A percentile compares a stretch with the other conserved stretches of the same genome.
These are phyloP conservation scores for Eremochloa ophiuroides DNA, from an alignment of 176 grass and related monocot genomes.

Conservation along the genomic window DNA sequence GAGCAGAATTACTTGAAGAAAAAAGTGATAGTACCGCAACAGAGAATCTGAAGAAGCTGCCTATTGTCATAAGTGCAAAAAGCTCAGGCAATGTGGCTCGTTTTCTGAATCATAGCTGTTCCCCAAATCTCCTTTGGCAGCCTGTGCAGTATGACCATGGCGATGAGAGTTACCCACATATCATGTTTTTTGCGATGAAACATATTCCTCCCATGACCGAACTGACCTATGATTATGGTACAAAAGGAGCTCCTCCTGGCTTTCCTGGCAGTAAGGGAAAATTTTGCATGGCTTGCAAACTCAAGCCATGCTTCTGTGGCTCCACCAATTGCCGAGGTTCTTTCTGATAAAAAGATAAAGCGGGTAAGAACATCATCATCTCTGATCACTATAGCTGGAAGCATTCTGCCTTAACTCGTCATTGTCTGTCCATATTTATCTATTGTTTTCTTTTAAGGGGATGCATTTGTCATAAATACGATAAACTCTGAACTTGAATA, in stretches of 20 bases:
- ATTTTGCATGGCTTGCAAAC: neutral
- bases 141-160: constrained; percentile 52
- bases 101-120: constrained; percentile 72
- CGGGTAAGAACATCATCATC: neutral
- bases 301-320: constrained; percentile 43
- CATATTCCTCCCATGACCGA: constrained; percentile 74
- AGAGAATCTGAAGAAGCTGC: constrained; percentile 29
- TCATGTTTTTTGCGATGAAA: constrained; percentile 66
- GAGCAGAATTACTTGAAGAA: constrained; percentile 47
- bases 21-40: neutral
- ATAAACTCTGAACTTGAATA: neutral
- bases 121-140: constrained; percentile 69
- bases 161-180: constrained; percentile 48
- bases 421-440: neutral
- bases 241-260: constrained; percentile 34
- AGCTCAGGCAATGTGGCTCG: constrained; percentile 52
- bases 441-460: neutral
- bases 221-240: constrained; percentile 65
- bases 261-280: neutral
- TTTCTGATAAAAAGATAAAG: constrained; percentile 18
- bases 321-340: constrained; percentile 37
- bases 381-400: neutral
- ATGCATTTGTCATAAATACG: neutral
- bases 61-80: constrained; percentile 50
- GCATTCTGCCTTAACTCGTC: neutral